phyloP scores from a whole-genome alignment of 1,284 basidiomycete species.

The Cryptococcus sp. region DNA sequence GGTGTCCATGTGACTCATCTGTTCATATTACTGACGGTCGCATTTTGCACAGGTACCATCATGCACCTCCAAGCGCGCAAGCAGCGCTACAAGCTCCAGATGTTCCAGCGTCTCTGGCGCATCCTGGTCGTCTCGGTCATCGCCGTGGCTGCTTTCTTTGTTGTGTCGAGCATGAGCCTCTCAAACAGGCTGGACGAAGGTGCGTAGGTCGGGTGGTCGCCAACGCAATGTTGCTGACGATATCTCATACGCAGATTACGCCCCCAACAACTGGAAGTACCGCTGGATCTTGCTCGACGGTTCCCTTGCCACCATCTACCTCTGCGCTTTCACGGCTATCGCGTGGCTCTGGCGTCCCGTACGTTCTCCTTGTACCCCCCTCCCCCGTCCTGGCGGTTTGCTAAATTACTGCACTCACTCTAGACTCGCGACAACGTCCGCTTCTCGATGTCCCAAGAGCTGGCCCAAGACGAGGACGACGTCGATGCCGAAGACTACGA shows the following conservation, averaged over 20 bases:
- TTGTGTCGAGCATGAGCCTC: constrained; percentile 86
- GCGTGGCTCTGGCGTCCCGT: constrained; percentile 87
- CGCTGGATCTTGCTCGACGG: constrained; percentile 97
- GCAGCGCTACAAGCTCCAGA: constrained; percentile 78
- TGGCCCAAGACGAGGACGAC: constrained; percentile 74
- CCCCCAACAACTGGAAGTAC: constrained; percentile 85
- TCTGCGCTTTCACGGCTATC: constrained; percentile 73
- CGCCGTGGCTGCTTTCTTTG: constrained; percentile 83
- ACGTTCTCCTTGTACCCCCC: constrained; percentile 16
- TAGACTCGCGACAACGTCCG: constrained; percentile 81
- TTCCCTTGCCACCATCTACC: constrained; percentile 84
- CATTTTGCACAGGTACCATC: constrained; percentile 67
- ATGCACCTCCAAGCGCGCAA: constrained; percentile 75
- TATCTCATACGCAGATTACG: constrained; percentile 64
- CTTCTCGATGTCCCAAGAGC: constrained; percentile 57
- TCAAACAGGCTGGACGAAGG: constrained; percentile 85
- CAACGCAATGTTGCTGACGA: too few relatives aligned
- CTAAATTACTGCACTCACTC: neutral
- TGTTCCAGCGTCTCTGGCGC: constrained; percentile 81
- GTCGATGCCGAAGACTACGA: constrained; percentile 91
- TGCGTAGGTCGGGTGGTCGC: constrained; percentile 40
- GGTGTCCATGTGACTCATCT: constrained; percentile 1
- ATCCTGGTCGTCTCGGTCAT: constrained; percentile 82
- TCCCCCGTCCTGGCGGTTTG: neutral
- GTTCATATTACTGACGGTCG: too few relatives aligned